phyloP scores from a whole-genome alignment of 805 yeast genomes.

The Teunomyces stri region DNA sequence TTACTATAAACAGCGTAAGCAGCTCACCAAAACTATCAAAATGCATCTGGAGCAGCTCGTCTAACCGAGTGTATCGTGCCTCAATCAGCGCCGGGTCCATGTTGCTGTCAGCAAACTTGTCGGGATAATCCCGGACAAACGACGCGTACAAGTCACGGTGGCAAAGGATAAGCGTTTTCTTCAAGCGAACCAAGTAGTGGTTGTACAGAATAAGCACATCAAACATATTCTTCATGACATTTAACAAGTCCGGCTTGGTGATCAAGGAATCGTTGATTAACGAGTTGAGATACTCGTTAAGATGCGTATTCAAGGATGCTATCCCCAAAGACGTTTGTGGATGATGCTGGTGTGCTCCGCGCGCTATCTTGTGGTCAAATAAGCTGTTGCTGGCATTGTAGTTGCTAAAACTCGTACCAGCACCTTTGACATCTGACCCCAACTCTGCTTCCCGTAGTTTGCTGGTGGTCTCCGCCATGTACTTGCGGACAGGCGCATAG shows the following conservation, averaged over 20 bases:
- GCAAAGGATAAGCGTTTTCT: conserved; percentile 52
- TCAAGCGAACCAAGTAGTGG: conserved; percentile 48
- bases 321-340: background rate
- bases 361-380: conserved; percentile 20
- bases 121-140: conserved; percentile 31
- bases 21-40: conserved; percentile 44
- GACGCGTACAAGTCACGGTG: conserved; percentile 45
- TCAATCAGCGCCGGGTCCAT: conserved; percentile 40
- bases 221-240: conserved; percentile 44
- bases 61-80: conserved; percentile 40
- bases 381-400: conserved; percentile 19
- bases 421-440: conserved; percentile 11
- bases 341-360: background rate
- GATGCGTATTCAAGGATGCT: conserved; percentile 40
- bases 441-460: conserved; percentile 7
- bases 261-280: conserved; percentile 65
- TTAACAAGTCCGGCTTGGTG: conserved; percentile 55
- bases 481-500: conserved; percentile 42
- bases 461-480: conserved; percentile 12
- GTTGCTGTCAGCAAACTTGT: conserved; percentile 35
- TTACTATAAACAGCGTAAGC: conserved; percentile 45
- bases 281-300: conserved; percentile 60
- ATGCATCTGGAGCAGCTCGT: conserved; percentile 40
- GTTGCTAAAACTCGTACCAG: conserved; percentile 6
- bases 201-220: conserved; percentile 48